A percentile compares a stretch with the other conserved stretches of the same genome.
Conservation (phyloP, 495 filamentous ascomycete species). For the Lophium mytilinum region DNA sequence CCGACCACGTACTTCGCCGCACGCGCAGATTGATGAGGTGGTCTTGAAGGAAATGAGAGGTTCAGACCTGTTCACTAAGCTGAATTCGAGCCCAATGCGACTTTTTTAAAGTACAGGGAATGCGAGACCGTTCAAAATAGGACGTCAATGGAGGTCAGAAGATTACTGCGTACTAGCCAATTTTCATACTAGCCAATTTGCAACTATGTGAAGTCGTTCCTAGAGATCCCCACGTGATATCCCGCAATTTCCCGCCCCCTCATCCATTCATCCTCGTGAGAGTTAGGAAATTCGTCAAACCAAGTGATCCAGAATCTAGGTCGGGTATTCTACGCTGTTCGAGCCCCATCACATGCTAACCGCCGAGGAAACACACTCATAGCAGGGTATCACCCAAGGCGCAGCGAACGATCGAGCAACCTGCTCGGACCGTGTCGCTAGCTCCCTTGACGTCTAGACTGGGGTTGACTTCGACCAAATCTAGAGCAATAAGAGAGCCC, state of each 20-base stretch:
- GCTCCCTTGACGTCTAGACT: conserved; percentile 69
- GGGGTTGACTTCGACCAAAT: conserved; percentile 95
- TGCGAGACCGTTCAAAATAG: no score
- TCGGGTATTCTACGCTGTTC: not conserved
- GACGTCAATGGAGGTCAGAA: no score
- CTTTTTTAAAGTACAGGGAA: no score
- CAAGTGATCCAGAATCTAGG: not conserved
- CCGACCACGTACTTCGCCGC: no score
- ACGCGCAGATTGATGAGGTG: no score
- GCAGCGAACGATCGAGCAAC: conserved; percentile 84
- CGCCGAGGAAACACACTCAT: conserved; percentile 32
- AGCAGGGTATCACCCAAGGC: conserved; percentile 85
- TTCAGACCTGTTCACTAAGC: no score
- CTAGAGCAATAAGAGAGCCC: conserved; percentile 82
- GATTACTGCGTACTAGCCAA: no score
- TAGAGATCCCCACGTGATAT: not conserved
- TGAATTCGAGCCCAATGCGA: no score
- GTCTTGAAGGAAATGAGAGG: no score
- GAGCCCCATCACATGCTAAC: not conserved
- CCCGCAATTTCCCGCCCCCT: not conserved
- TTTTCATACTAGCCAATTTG: no score
- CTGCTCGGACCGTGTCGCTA: conserved; percentile 79
- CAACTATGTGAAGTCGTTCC: no score
- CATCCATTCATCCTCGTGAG: not conserved
- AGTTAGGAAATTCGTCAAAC: no score